Conservation (phyloP, 2,329 filamentous ascomycete species). For the Calonectria leucothoes region DNA sequence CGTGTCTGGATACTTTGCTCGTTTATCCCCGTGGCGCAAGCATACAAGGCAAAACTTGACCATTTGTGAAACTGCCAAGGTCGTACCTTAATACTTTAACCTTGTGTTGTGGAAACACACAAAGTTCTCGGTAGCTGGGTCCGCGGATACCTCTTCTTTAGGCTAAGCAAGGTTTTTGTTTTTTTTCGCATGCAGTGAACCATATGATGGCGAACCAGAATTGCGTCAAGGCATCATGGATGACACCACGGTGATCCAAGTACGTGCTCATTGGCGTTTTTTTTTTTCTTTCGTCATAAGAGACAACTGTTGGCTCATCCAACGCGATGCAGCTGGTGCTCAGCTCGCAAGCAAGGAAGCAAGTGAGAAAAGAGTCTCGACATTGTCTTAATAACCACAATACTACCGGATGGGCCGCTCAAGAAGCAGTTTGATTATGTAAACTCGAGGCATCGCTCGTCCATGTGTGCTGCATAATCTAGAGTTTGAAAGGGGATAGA, state of each 20-base stretch:
- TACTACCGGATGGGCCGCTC: not conserved
- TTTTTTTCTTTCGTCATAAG: not conserved
- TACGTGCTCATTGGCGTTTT: not conserved
- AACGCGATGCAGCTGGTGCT: not conserved
- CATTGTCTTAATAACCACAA: too few relatives aligned
- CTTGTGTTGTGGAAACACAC: not conserved
- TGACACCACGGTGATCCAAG: not conserved
- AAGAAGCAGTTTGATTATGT: not conserved
- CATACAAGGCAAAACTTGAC: not conserved
- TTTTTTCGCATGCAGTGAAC: not conserved
- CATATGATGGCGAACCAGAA: not conserved
- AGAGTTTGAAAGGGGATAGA: not conserved
- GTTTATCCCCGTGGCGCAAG: not conserved
- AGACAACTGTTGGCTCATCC: not conserved
- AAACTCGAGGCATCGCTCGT: not conserved
- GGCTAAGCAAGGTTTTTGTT: not conserved
- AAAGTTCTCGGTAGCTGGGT: not conserved
- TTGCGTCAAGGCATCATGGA: not conserved
- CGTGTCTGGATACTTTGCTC: not conserved
- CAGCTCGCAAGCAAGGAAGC: too few relatives aligned
- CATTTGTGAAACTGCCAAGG: not conserved
- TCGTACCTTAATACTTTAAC: not conserved
- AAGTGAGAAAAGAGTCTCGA: not conserved
- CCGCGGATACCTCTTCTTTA: not conserved
- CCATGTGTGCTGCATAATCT: not conserved